Base-by-base conservation (phyloP, 2,329 filamentous ascomycete species). In the Nannizzia gypsea region DNA sequence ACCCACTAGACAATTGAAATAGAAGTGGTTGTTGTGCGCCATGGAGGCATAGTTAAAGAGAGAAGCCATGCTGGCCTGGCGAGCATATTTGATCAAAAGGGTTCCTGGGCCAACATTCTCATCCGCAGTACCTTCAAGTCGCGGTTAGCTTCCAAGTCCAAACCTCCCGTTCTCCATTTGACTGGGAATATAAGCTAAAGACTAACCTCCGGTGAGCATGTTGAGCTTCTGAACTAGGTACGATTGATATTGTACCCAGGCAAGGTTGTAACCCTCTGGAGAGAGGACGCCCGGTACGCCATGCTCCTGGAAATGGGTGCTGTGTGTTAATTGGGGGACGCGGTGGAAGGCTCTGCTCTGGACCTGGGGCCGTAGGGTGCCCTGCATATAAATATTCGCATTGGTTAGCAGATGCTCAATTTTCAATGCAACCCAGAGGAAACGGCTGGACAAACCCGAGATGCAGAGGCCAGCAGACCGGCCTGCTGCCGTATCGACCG, bases 11-110 rank as follows among this genome's bases (percentile, higher is more conserved):
- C 72, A 73, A 64, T 75, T 75, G 70, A 78, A 79, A 70, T 77
- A 79, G 64, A 78, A 77, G 72, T 85, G 81, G 74, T 85, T 96
- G 83, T 97, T 97, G 81, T 89, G 87, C 60, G 90, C 89, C 88
- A 95, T 95, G 67, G 89, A 95, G 73, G 93, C 93, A 73, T 95
- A 84, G 82, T 97, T 99, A 84, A 99, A 99, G 71, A 87, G 78
- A 67, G 86, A 80, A 46, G 93, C 93, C 64, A 82, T 80, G 66
- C 80, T 80, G 50, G 92, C 87, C 69, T 93, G 83, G 73, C 90
- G 89, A 62, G 92, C 88, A 61, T 86, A 86, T 69, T 83, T 79
- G 69, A 92, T 79, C 69, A 88, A 75, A 69, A 96, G 84, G 54
- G 84, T 78, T 73, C 88, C 85, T 63, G 83, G 74, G 57, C 80